Evolutionary conservation across 345 rosid species (phyloP), one percentile per base, ranked within the genome.

Genomic region (Aquilaria malaccensis): DNA sequence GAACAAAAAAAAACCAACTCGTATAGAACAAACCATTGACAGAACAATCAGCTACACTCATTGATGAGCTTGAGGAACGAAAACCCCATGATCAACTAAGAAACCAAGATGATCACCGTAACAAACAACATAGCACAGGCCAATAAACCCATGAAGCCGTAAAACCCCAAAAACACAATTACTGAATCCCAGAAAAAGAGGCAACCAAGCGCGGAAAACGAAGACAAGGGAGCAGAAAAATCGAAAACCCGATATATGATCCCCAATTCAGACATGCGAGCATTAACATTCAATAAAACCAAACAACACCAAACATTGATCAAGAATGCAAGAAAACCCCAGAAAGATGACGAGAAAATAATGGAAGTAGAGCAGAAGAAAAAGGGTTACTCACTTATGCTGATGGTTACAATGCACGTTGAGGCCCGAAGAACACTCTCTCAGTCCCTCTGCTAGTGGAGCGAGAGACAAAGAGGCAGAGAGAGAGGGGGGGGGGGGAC

Each of bases 371-470:
- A 13, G 11, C 14, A 31, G 1, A 48, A 5, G 45, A 10, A 10
- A 6, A 45, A 55, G 46, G 11, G 47, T 52, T 55, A 64, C 70
- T 60, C 70, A 60, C 73, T 69, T 31, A 57, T 46, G 6, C 50
- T 6, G 54, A 63, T 49, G 5, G 51, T 48, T 59, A 59, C 56
- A 68, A 60, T 73, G 77, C 47, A 65, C 70, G 57, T 68, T 63
- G 11, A 13, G 33, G 33, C 10, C 47, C 30, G 30, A 14, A 52
- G 22, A 31, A 41, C 54, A n/a, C 67, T 13, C 57, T 11, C 49
- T 11, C 14, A 9, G 14, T 1, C 41, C 32, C 63, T 50, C 53
- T 48, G 45, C 12, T 22, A 58, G 22, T 58, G 48, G 31, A 50
- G 30, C 32, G 59, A 41, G 13, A 41, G 29, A 55, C 11, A 43